phyloP scores from a whole-genome alignment of 139 green algal species.

The Trebouxia sp. region DNA sequence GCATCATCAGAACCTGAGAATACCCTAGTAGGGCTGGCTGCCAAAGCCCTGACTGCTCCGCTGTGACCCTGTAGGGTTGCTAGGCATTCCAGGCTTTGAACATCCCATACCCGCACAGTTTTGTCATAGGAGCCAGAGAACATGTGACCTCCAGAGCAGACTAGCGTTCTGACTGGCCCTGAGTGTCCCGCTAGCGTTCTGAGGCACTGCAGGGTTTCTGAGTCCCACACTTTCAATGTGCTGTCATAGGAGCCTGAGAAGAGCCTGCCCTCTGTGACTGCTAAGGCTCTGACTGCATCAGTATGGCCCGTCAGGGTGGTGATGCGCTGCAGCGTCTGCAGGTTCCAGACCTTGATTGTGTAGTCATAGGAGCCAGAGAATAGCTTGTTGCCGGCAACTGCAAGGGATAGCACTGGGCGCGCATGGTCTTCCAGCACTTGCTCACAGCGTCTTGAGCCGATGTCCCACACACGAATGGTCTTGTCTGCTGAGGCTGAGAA shows the following conservation, averaged over 20 bases:
- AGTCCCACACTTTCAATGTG: constrained; percentile 80
- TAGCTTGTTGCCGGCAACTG: constrained; percentile 69
- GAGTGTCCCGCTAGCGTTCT: constrained; percentile 78
- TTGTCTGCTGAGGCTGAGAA: constrained; percentile 91
- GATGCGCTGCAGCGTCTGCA: constrained; percentile 69
- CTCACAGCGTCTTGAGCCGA: constrained; percentile 47
- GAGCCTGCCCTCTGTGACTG: constrained; percentile 62
- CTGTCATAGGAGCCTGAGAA: constrained; percentile 84
- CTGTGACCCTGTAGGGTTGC: constrained; percentile 67
- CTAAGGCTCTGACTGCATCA: constrained; percentile 86
- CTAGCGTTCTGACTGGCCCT: constrained; percentile 86
- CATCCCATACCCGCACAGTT: constrained; percentile 88
- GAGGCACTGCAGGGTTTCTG: constrained; percentile 70
- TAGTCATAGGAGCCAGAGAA: constrained; percentile 94
- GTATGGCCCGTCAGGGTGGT: constrained; percentile 84
- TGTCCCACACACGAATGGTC: constrained; percentile 92
- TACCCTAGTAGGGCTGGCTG: constrained; percentile 61
- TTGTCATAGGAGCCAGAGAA: constrained; percentile 91
- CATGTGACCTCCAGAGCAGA: constrained; percentile 70
- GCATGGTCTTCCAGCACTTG: constrained; percentile 90
- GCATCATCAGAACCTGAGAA: constrained; percentile 91
- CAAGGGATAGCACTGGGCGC: constrained; percentile 89
- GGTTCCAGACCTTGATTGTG: constrained; percentile 90
- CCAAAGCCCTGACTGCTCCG: constrained; percentile 82
- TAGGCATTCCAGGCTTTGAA: constrained; percentile 48